Evolutionary conservation across 805 yeast genomes (phyloP), one percentile per base, ranked within the genome.

Genomic region (Metschnikowia kunwiensis): DNA sequence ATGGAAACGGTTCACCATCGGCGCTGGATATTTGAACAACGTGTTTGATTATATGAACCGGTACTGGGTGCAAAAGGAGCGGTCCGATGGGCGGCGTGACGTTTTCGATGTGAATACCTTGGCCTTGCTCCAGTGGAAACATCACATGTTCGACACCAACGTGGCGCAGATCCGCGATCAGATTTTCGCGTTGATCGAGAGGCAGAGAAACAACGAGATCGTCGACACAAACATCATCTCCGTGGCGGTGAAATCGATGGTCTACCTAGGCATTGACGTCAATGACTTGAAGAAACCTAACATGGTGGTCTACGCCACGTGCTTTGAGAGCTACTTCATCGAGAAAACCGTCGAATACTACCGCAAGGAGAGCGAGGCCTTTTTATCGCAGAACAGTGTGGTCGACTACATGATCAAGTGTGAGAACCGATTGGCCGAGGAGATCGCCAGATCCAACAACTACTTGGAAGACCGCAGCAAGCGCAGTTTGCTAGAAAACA

Each of bases 41-140:
- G 89, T 94, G 5, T 86, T 93, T 54, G 96, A 91, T 58, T 93
- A 93, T 61, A 80, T 93, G 76, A 93, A 93, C 61, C 76, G 97
- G 44, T 93, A 91, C 63, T 93, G 98, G 98, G 96, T 94, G 28
- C 85, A 84, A 50, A 89, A 94, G 55, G 97, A 91, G 61, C 75
- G 97, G 54, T 83, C 87, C 27, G 97, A 91, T 57, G 97, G 97
- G 12, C 78, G 86, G 53, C 75, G 88, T 46, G 88, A 86, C 53
- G 80, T 93, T 30, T 87, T 80, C 60, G 98, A 93, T 60, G 94
- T 94, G 15, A 82, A 88, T 57, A 87, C 96, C 4, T 69, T 93
- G 46, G 84, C 96, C 34, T 67, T 91, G 34, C 72, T 88, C 48
- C 81, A 86, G 32, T 93, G 99, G 99, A 82, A 84, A 54, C 78